Percentiles rank a stretch among this genome's conserved stretches.
These are phyloP conservation scores for Bonia amplexicaulis DNA, from an alignment of 176 grass and related monocot genomes.

Conservation along the genomic window DNA sequence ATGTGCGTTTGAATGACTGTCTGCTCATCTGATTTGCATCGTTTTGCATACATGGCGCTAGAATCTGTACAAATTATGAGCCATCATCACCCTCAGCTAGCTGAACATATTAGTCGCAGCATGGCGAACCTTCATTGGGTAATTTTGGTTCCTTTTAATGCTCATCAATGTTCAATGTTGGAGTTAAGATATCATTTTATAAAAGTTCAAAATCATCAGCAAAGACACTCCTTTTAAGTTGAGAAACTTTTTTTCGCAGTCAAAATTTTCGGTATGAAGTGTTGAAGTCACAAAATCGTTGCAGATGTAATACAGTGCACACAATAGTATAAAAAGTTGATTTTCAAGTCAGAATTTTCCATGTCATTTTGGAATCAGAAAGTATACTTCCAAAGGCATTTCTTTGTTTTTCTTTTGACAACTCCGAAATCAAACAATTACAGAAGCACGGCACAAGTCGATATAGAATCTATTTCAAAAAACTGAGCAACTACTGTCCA, in stretches of 20 bases:
- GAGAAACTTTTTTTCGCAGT: background rate
- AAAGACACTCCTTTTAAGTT: background rate
- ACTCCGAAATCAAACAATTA: conserved; percentile 34
- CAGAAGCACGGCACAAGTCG: conserved; percentile 6
- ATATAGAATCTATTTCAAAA: conserved; percentile 14
- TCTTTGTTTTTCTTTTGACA: background rate
- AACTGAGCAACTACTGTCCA: background rate
- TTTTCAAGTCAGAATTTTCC: conserved; percentile 16
- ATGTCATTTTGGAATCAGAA: background rate
- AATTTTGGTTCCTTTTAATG: background rate
- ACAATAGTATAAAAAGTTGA: background rate
- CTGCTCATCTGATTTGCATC: background rate
- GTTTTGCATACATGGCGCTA: background rate
- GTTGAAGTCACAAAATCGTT: background rate
- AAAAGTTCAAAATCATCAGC: background rate
- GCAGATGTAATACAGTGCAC: background rate
- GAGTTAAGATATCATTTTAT: background rate
- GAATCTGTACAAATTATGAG: background rate
- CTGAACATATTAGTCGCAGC: background rate
- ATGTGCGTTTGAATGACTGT: background rate
- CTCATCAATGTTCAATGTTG: background rate
- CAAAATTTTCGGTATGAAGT: background rate
- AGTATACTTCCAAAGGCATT: conserved; percentile 2
- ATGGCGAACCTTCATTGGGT: background rate
- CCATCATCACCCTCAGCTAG: background rate